These are phyloP conservation scores for Juncus effusus DNA, from an alignment of 176 grass and related monocot genomes.

Conservation along the genomic window DNA sequence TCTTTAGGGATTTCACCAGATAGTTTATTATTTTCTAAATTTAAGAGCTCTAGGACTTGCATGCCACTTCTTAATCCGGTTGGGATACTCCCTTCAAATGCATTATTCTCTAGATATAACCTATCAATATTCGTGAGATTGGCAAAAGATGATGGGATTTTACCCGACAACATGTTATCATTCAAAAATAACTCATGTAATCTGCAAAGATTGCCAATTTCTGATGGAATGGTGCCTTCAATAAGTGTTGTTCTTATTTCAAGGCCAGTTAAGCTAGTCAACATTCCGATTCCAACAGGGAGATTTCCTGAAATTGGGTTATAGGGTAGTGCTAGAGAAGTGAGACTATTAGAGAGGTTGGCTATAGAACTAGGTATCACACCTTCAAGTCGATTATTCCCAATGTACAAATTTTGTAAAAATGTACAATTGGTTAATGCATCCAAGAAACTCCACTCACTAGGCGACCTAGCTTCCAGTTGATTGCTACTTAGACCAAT, in stretches of 20 bases:
- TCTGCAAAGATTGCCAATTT: constrained; percentile 11
- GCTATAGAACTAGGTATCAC: constrained; percentile 29
- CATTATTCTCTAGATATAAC: background rate
- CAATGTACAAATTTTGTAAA: background rate
- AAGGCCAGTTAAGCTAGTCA: constrained; percentile 13
- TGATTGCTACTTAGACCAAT: constrained; percentile 14
- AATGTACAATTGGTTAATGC: too few relatives aligned
- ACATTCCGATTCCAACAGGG: constrained; percentile 9
- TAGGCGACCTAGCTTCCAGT: too few relatives aligned
- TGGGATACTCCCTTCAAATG: constrained; percentile 21
- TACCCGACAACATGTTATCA: background rate
- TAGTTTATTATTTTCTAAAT: too few relatives aligned
- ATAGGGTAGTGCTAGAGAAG: background rate
- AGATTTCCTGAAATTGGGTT: constrained; percentile 25
- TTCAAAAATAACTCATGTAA: background rate
- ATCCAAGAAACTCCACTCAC: too few relatives aligned
- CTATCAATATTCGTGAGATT: constrained; percentile 6
- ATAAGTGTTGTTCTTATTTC: background rate
- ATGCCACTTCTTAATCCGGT: too few relatives aligned
- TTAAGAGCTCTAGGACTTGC: too few relatives aligned
- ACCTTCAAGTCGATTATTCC: constrained; percentile 14
- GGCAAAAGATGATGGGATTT: constrained; percentile 26
- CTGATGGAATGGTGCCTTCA: constrained; percentile 23
- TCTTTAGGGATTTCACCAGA: too few relatives aligned
- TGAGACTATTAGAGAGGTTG: too few relatives aligned